phyloP scores from a whole-genome alignment of 345 rosid species.

The Eucalyptus pauciflora region DNA sequence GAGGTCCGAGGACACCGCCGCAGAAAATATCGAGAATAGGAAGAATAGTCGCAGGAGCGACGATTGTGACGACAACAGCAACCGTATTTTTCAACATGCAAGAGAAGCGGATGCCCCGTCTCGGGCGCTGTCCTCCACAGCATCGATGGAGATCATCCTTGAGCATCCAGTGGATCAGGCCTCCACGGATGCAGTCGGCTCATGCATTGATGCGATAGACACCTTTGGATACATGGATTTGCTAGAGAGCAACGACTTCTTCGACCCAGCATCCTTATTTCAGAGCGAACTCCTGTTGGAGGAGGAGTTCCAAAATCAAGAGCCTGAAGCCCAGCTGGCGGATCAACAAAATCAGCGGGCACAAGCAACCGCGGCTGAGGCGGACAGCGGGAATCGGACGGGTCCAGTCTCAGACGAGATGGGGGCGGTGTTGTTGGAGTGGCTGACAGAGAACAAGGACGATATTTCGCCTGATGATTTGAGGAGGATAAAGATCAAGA shows the following conservation, averaged over 20 bases:
- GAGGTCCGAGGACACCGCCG: constrained; percentile 45
- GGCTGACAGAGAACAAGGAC: constrained; percentile 84
- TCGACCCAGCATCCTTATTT: constrained; percentile 66
- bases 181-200: constrained; percentile 1
- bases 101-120: constrained; percentile 1
- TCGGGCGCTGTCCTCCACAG: constrained; percentile 60
- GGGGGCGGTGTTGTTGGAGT: constrained; percentile 72
- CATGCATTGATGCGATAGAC: constrained; percentile 71
- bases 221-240: constrained; percentile 80
- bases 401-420: constrained; percentile 42
- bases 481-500: constrained; percentile 83
- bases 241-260: constrained; percentile 55
- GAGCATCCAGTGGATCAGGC: not conserved
- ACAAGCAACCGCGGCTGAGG: not conserved
- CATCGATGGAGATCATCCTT: constrained; percentile 49
- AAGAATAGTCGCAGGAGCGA: not conserved
- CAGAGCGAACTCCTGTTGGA: constrained; percentile 14
- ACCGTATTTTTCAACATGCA: not conserved
- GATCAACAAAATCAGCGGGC: not conserved
- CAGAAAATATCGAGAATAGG: constrained; percentile 4
- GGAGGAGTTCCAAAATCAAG: not conserved
- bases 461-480: constrained; percentile 85
- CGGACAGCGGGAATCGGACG: not conserved
- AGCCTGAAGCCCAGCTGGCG: not conserved
- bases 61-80: not conserved